Percentiles rank a stretch among this genome's conserved stretches.
Evolutionary conservation across 73 alveolate genomes (phyloP).

Genomic region (Paraurostyla sp.): DNA sequence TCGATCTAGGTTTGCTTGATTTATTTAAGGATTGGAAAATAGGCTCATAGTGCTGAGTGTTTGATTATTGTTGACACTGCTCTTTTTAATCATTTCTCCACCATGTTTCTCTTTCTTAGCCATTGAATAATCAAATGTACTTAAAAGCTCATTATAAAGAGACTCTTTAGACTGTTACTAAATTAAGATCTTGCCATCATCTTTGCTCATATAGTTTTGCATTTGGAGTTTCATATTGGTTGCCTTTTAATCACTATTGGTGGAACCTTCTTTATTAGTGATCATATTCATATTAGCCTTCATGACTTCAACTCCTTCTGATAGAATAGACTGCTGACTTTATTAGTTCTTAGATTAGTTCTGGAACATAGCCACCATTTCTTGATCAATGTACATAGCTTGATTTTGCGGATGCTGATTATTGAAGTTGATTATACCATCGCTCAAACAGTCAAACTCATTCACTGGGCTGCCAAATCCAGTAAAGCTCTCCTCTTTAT

Average conservation of each 20-base stretch:
- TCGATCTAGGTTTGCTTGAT: too few species aligned
- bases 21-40: not conserved
- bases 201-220: constrained; percentile 8
- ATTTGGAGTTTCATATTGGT: not conserved
- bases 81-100: not conserved
- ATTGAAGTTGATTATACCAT: constrained; percentile 5
- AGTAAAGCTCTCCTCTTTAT: constrained; percentile 29
- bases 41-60: constrained; percentile 26
- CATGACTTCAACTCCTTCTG: constrained; percentile 17
- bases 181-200: not conserved
- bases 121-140: constrained; percentile 26
- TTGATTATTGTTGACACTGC: not conserved
- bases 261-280: not conserved
- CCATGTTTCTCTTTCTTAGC: not conserved
- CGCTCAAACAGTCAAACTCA: constrained; percentile 25
- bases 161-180: constrained; percentile 16
- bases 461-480: constrained; percentile 24
- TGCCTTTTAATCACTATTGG: not conserved
- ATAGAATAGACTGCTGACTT: constrained; percentile 1
- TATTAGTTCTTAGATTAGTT: constrained; percentile 5
- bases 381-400: constrained; percentile 21
- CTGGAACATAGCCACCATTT: not conserved
- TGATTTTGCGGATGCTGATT: not conserved
- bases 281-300: constrained; percentile 8
- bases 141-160: constrained; percentile 6